A percentile compares a stretch with the other conserved stretches of the same genome.
Evolutionary conservation across 495 filamentous ascomycete genomes (phyloP).

Genomic region (Hypomontagnella monticulosa): DNA sequence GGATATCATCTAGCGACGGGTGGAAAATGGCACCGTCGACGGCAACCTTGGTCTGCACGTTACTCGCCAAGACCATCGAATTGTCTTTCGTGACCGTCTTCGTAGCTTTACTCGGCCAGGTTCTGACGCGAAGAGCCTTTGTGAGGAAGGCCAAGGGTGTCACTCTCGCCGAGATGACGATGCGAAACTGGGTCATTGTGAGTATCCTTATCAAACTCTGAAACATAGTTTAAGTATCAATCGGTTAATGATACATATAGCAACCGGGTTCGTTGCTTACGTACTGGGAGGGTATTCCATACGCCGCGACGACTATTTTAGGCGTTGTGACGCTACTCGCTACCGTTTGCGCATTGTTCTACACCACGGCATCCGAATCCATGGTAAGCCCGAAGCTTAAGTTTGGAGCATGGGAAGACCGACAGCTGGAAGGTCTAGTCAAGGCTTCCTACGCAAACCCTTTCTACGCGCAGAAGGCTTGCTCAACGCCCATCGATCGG

Average conservation of each 20-base stretch:
- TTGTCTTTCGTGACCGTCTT: conserved; percentile 80
- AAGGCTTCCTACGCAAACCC: conserved; percentile 67
- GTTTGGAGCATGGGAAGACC: conserved; percentile 56
- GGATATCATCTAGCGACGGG: conserved; percentile 57
- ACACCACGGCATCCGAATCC: conserved; percentile 77
- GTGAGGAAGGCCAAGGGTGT: conserved; percentile 65
- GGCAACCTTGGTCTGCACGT: conserved; percentile 67
- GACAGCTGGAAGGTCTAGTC: conserved; percentile 64
- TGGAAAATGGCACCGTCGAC: conserved; percentile 62
- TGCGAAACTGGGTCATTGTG: conserved; percentile 64
- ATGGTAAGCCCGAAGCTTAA: conserved; percentile 73
- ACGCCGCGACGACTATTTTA: conserved; percentile 67
- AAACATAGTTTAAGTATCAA: neutral
- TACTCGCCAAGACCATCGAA: conserved; percentile 79
- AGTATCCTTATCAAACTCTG: conserved; percentile 16
- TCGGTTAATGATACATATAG: conserved; percentile 22
- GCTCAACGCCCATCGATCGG: conserved; percentile 66
- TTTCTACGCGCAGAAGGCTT: conserved; percentile 59
- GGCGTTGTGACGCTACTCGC: conserved; percentile 67
- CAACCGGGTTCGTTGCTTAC: conserved; percentile 70
- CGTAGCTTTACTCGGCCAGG: conserved; percentile 77
- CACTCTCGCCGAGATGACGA: conserved; percentile 75
- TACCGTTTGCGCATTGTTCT: conserved; percentile 71
- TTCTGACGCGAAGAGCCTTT: conserved; percentile 71
- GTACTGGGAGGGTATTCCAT: conserved; percentile 68